These are phyloP conservation scores for Arthrobotrys sinensis DNA, from an alignment of 2,329 filamentous ascomycete species.

Conservation along the genomic window DNA sequence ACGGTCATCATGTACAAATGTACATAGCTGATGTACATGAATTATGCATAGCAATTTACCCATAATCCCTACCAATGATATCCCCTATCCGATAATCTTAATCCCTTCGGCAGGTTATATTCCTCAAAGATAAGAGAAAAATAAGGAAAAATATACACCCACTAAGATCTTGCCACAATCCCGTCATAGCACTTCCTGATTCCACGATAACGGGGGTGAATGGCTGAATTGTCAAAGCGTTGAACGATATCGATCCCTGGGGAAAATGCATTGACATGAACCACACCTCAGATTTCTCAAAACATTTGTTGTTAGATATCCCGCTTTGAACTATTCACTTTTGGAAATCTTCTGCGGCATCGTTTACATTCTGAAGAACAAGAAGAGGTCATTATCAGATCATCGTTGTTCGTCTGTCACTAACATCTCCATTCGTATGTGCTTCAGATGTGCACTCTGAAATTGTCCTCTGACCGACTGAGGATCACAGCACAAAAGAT, in stretches of 20 bases:
- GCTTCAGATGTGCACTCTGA: constrained; percentile 17
- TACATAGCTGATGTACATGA: constrained; percentile 2
- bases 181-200: constrained; percentile 31
- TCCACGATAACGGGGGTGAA: constrained; percentile 27
- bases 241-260: neutral
- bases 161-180: constrained; percentile 26
- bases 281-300: constrained; percentile 19
- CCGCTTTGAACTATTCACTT: constrained; percentile 15
- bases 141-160: neutral
- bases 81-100: constrained; percentile 28
- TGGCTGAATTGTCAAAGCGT: constrained; percentile 10
- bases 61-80: constrained; percentile 12
- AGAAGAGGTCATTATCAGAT: constrained; percentile 28
- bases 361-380: neutral
- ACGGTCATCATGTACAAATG: neutral
- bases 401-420: neutral
- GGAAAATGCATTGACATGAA: constrained; percentile 18
- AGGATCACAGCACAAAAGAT: neutral
- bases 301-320: constrained; percentile 19
- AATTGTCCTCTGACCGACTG: neutral
- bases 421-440: constrained; percentile 8
- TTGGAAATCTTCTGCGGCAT: constrained; percentile 26
- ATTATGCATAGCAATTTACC: constrained; percentile 22
- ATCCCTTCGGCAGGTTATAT: constrained; percentile 24
- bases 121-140: constrained; percentile 18